Evolutionary conservation across 768 basidiomycete species (phyloP), one percentile per base, ranked within the genome.

Genomic region (Tricholoma bakamatsutake): DNA sequence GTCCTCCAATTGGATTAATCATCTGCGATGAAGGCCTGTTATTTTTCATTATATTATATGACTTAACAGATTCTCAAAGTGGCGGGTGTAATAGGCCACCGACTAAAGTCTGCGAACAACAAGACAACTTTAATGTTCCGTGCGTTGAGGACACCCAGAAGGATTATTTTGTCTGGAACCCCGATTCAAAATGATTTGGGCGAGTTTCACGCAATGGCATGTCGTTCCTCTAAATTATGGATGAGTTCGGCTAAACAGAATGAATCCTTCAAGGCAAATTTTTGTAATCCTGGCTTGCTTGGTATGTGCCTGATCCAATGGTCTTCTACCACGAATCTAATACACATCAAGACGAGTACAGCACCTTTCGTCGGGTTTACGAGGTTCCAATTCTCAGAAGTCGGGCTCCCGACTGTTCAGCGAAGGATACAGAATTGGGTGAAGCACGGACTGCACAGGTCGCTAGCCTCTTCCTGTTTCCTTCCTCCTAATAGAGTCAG

Each of bases 131-230:
- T 81, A 48, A 90, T 94, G 81, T 91, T 99, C 64, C 84, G 87
- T 51, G 78, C 80, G 4, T 73, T 99, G 28, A 78, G 79, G 48
- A 93, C 92, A 2, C 80, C 78, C 10, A 77, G 91, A 21, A 75
- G 96, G 35, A 79, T 98, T 58, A 95, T 99, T 35, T 76, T 99
- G 3, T 94, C 94, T 0, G 97, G 97, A 31, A 99, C 97, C 1
- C 97, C 97, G 0, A 90, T 99, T 40, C 97, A 98, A 68, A 99
- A 99, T 69, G 93, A 98, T 67, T 72, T 99, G 28, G 77, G 88
- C 59, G 97, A 99, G 69, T 96, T 96, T 65, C 96, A 97, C 70
- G 82, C 93, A 4, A 98, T 98, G 96, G 94, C 93, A 60, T 59
- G 80, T 63, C 27, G 11, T 43, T 46, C 21, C 24, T 52, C 33